Evolutionary conservation across 208 protist species (phyloP).

Genomic region (Naegleria lovaniensis): DNA sequence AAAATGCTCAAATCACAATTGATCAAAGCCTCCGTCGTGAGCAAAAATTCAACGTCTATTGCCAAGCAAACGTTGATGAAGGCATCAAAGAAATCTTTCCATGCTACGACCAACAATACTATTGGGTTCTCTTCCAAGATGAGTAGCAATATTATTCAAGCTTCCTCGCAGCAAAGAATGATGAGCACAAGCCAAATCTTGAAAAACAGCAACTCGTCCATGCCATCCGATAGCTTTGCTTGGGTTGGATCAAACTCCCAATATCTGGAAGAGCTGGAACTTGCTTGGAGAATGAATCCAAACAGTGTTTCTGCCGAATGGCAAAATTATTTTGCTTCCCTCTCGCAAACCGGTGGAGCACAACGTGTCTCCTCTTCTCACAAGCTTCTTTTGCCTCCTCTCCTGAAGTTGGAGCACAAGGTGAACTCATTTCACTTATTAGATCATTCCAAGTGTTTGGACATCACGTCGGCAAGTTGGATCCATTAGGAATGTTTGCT

Average conservation of each 20-base stretch:
- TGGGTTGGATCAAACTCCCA: not conserved
- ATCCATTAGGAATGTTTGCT: constrained; percentile 62
- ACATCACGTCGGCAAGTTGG: constrained; percentile 65
- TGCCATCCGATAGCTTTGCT: not conserved
- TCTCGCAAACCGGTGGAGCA: not conserved
- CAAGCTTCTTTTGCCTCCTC: too few relatives aligned
- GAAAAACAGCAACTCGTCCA: not conserved
- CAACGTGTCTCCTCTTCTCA: not conserved
- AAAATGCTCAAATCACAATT: not conserved
- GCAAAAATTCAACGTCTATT: not conserved
- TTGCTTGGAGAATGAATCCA: not conserved
- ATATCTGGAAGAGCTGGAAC: constrained; percentile 19
- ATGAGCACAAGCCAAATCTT: not conserved
- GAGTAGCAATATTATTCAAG: not conserved
- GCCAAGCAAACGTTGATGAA: not conserved
- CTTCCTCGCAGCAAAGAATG: not conserved
- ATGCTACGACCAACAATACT: too few relatives aligned
- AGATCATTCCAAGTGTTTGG: constrained; percentile 73
- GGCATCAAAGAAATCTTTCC: too few relatives aligned
- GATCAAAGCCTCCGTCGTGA: not conserved
- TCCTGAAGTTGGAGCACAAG: not conserved
- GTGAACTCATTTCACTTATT: constrained; percentile 56
- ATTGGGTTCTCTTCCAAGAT: not conserved
- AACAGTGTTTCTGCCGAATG: not conserved
- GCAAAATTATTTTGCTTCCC: not conserved